phyloP scores from a whole-genome alignment of 2,329 filamentous ascomycete genomes.

The Rutstroemia sp. region DNA sequence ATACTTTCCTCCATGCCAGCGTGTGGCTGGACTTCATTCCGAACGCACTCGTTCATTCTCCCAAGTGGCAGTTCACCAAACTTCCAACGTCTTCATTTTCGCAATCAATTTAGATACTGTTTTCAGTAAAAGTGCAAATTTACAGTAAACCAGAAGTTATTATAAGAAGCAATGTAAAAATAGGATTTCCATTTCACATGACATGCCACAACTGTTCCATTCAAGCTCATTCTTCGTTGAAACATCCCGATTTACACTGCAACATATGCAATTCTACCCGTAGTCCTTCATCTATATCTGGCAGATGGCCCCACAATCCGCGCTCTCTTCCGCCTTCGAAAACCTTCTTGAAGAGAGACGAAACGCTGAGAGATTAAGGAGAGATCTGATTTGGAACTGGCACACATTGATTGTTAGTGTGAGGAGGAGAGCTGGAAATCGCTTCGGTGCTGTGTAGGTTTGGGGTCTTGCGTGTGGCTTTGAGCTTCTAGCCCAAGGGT shows the following conservation, averaged over 20 bases:
- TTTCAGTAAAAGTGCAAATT: no score
- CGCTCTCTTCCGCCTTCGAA: constrained; percentile 6
- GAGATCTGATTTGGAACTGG: constrained; percentile 3
- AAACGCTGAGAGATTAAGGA: neutral
- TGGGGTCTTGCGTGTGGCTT: no score
- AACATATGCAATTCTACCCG: neutral
- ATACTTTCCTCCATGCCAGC: neutral
- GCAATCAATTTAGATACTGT: neutral
- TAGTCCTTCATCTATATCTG: neutral
- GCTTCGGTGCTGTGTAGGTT: neutral
- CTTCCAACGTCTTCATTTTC: neutral
- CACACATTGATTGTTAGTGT: neutral
- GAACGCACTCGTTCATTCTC: neutral
- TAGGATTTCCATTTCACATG: neutral
- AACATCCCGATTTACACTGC: no score
- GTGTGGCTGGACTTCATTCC: neutral
- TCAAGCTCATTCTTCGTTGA: no score
- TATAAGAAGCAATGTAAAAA: neutral
- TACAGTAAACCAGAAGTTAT: no score
- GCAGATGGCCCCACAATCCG: constrained; percentile 4
- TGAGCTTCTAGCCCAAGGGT: neutral
- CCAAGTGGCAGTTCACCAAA: neutral
- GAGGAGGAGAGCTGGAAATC: neutral
- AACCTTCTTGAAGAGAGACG: constrained; percentile 3
- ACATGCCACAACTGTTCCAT: neutral